Percentiles rank a stretch among this genome's conserved stretches.
phyloP scores from a whole-genome alignment of 2,329 filamentous ascomycete genomes.

The Lachnellula subtilissima region DNA sequence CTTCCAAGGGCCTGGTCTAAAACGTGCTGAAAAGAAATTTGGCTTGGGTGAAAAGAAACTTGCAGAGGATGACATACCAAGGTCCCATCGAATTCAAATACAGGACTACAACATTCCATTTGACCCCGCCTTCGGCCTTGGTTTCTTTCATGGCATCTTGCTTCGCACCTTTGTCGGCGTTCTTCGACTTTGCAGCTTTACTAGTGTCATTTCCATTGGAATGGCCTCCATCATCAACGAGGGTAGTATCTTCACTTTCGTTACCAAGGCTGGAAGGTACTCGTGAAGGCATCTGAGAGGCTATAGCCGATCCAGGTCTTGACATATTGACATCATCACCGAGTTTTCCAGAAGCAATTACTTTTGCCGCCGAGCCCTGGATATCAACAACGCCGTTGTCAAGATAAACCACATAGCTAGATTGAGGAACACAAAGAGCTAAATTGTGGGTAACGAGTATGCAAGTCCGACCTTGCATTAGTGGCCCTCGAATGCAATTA shows the following conservation, averaged over 20 bases:
- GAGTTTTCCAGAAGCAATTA: conserved; percentile 82
- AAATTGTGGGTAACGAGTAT: conserved; percentile 95
- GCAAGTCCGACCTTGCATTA: conserved; percentile 87
- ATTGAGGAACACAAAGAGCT: conserved; percentile 75
- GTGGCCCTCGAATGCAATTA: conserved; percentile 80
- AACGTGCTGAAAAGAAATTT: not conserved
- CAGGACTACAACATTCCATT: conserved; percentile 77
- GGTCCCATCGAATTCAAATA: conserved; percentile 91
- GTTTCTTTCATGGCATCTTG: conserved; percentile 61
- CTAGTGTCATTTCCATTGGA: conserved; percentile 46
- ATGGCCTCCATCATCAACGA: conserved; percentile 34
- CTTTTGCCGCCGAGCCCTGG: conserved; percentile 71
- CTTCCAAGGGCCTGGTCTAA: not conserved
- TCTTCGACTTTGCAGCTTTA: conserved; percentile 32
- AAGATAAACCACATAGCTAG: conserved; percentile 76
- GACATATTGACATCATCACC: conserved; percentile 82
- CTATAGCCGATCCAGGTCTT: conserved; percentile 60
- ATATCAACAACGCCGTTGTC: conserved; percentile 77
- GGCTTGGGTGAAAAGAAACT: not conserved
- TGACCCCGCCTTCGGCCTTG: conserved; percentile 82
- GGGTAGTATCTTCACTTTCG: conserved; percentile 48
- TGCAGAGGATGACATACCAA: conserved; percentile 45
- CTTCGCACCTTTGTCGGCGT: conserved; percentile 28
- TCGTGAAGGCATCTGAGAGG: conserved; percentile 72
- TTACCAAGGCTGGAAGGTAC: conserved; percentile 71